Base-by-base conservation (phyloP, 2,329 filamentous ascomycete species). In the Myrmaecium sp. region DNA sequence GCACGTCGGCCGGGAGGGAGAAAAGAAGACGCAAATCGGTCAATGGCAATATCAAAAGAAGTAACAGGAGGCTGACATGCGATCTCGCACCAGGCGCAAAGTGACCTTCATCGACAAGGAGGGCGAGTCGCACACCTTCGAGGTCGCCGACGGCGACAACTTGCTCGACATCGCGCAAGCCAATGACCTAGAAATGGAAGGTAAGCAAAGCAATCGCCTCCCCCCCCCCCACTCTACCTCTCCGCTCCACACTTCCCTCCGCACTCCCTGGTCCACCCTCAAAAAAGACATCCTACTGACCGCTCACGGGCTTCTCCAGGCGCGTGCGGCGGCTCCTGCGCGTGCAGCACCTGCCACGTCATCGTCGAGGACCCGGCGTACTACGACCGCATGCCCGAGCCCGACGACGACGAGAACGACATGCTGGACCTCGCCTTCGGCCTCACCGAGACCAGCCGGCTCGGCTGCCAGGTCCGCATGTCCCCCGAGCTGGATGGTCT, bases 151-250 rank as follows among this genome's bases (percentile, higher is more conserved):
- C 41, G 89, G 89, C 26, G 83, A 93, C 54, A 98, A 98, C 52
- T 62, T 98, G 28, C 65, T 98, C 29, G 86, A 95, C 45, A 86
- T 98, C 44, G 89, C 86, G 13, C 86, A 94, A 51, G 81, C 78
- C 23, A 70, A 95, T 52, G 86, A 95, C 46, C 61, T 98, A 21
- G 89, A 98, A 52, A 95, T 98, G 86, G 89, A 98, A 62, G 84
- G 29, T 25, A 25, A 21, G 21, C 17, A 7, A 7, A 7, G 9
- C 10, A 11, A 8, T 23, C 21, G 9, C 6, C 10, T 6, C 21
- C 12, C 1, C n/a, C n/a, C 25, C 15, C 15, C 13, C 17, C 24
- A 21, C 18, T 10, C 15, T 19, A 18, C 15, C 12, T 20, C 18
- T 20, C 21, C 10, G 10, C 21, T 23, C 21, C 21, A 13, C 10